Evolutionary conservation across 768 basidiomycete species (phyloP).

Genomic region (Lentinula raphanica): DNA sequence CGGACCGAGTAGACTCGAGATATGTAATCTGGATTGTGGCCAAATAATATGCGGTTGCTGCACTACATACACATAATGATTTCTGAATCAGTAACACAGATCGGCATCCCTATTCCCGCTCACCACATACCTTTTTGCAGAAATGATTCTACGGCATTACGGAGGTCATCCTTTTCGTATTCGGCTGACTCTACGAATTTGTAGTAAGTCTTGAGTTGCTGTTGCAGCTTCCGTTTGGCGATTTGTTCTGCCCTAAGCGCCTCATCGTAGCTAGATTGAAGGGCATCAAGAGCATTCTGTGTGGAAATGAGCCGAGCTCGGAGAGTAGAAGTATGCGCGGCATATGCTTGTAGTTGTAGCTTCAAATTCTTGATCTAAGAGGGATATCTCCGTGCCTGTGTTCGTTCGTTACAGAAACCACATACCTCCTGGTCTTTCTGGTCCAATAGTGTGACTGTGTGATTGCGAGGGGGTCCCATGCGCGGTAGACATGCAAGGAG

Average conservation of each 20-base stretch:
- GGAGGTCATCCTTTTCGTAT: conserved; percentile 47
- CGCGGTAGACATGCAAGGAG: neutral
- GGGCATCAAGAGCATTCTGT: conserved; percentile 43
- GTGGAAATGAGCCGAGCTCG: conserved; percentile 45
- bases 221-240: conserved; percentile 29
- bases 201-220: conserved; percentile 31
- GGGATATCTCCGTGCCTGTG: neutral
- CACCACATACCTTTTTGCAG: conserved; percentile 53
- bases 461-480: neutral
- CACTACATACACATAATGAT: conserved; percentile 13
- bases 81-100: neutral
- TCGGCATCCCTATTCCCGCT: neutral
- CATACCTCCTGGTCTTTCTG: conserved; percentile 1
- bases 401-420: neutral
- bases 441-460: neutral
- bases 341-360: conserved; percentile 28
- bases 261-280: conserved; percentile 31
- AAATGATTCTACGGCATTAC: conserved; percentile 46
- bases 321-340: conserved; percentile 34
- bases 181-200: conserved; percentile 30
- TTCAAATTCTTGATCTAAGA: conserved; percentile 24
- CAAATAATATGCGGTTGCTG: conserved; percentile 43
- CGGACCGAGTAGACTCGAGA: conserved; percentile 41
- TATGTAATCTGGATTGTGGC: conserved; percentile 39
- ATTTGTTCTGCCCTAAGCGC: conserved; percentile 33